Base-by-base conservation (phyloP, 2,329 filamentous ascomycete species). In the Ustulina deusta region DNA sequence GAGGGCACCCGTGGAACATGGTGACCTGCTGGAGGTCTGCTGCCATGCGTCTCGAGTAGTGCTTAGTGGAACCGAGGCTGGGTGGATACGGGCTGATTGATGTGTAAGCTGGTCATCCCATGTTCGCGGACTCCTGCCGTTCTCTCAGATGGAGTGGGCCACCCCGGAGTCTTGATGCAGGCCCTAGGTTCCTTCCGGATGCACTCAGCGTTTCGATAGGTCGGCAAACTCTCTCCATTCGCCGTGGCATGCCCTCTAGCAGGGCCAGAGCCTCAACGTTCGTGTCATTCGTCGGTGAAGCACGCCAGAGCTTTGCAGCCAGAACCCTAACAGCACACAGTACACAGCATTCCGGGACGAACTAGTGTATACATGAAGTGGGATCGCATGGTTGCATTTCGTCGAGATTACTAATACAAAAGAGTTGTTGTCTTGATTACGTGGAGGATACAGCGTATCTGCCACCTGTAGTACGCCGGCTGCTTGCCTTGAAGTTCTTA, bases 101-200 rank as follows among this genome's bases (percentile, higher is more conserved):
- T n/a, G 64, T 55, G 63, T 71, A 71, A 68, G 66, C 65, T 66
- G 42, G 63, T 54, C 20, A 65, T 74, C 70, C 71, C 73, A 74
- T 74, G 72, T 68, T 76, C 74, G 74, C 74, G 71, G 74, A 76
- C 60, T 73, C 55, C 72, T 76, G 74, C 74, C 74, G 61, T 70
- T 57, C 34, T 70, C 49, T 54, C 51, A 55, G 59, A 68, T 49
- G 52, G 51, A 65, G 72, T 74, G 71, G 72, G 66, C 67, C 69
- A 51, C 56, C 59, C 52, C 67, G 58, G 67, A 63, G 42, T 55
- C 7, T 65, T 13, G 58, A 65, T 69, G 65, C 61, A 72, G 65
- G 61, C 49, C 58, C 59, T 42, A 65, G 61, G 59, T 58, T 49
- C 40, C 65, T 65, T 60, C 52, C 57, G 58, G 54, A 44, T 34